Base-by-base conservation (phyloP, 2,329 filamentous ascomycete genomes). In the Bimuria novae-zelandiae region DNA sequence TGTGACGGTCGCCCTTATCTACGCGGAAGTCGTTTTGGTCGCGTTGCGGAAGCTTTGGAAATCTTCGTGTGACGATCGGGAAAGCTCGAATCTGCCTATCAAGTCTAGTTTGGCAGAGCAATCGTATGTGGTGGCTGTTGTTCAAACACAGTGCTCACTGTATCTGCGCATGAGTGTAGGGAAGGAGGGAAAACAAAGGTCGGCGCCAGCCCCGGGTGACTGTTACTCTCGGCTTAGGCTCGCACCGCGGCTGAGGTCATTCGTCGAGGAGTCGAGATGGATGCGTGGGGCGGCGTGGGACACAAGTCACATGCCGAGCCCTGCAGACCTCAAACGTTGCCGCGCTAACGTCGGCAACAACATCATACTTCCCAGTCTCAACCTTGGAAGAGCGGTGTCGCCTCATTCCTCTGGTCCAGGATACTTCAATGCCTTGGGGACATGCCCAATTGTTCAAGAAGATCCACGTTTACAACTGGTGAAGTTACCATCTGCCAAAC, bases 51-150 rank as follows among this genome's bases (percentile, higher is more conserved):
- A 50, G 43, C 25, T 55, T 63, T 59, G 57, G 58, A 45, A 62
- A 64, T 64, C 61, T 52, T 50, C 45, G 62, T 60, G 55, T 62
- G 62, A 55, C 51, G 14, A 60, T 55, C 57, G 55, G n/a, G n/a
- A n/a, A n/a, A n/a, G n/a, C n/a, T n/a, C n/a, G n/a, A n/a, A n/a
- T n/a, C n/a, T n/a, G n/a, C n/a, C n/a, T n/a, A n/a, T n/a, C n/a
- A n/a, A n/a, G n/a, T n/a, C n/a, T n/a, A n/a, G n/a, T n/a, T n/a
- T n/a, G n/a, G n/a, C n/a, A n/a, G n/a, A n/a, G n/a, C n/a, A n/a
- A n/a, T n/a, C n/a, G n/a, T n/a, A n/a, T n/a, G n/a, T n/a, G n/a
- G n/a, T n/a, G n/a, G n/a, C n/a, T n/a, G n/a, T n/a, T n/a, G n/a
- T n/a, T n/a, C n/a, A n/a, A n/a, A n/a, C n/a, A n/a, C n/a, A n/a